These are phyloP conservation scores for Deinandra increscens DNA, from an alignment of 129 eudicot genomes.

Conservation along the genomic window DNA sequence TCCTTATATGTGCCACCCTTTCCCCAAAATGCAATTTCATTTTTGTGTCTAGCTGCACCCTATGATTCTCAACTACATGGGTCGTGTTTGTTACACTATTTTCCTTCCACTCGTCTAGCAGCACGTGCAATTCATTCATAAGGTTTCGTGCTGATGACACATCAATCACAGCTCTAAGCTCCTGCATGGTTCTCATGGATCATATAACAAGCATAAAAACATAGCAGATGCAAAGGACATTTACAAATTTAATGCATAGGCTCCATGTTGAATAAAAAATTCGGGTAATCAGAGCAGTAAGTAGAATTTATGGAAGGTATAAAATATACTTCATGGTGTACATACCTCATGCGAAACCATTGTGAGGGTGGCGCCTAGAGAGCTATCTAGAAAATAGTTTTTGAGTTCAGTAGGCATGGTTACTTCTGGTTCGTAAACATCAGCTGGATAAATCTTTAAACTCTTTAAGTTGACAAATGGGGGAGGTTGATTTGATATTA, in stretches of 20 bases:
- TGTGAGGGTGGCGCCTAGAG: too few species aligned
- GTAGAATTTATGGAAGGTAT: too few species aligned
- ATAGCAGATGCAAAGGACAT: too few species aligned
- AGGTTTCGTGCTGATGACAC: neutral
- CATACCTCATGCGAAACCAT: constrained; percentile 1
- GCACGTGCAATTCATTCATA: neutral
- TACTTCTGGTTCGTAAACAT: neutral
- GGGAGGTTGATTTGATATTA: neutral
- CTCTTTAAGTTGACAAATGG: neutral
- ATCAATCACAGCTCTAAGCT: neutral
- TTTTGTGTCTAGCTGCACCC: too few species aligned
- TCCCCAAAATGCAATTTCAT: too few species aligned
- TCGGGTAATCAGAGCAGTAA: neutral
- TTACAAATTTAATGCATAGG: neutral
- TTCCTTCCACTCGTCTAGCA: neutral
- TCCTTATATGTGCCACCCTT: too few species aligned
- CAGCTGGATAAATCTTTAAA: neutral
- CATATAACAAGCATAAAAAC: neutral
- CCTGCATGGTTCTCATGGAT: neutral
- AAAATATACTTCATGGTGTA: neutral
- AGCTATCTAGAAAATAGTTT: constrained; percentile 1
- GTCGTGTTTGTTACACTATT: too few species aligned
- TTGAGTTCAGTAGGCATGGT: neutral
- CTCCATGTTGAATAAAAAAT: neutral
- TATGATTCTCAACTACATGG: too few species aligned